A percentile compares a stretch with the other conserved stretches of the same genome.
phyloP scores from a whole-genome alignment of 495 filamentous ascomycete species.

The Hyaloscypha hepaticicola region DNA sequence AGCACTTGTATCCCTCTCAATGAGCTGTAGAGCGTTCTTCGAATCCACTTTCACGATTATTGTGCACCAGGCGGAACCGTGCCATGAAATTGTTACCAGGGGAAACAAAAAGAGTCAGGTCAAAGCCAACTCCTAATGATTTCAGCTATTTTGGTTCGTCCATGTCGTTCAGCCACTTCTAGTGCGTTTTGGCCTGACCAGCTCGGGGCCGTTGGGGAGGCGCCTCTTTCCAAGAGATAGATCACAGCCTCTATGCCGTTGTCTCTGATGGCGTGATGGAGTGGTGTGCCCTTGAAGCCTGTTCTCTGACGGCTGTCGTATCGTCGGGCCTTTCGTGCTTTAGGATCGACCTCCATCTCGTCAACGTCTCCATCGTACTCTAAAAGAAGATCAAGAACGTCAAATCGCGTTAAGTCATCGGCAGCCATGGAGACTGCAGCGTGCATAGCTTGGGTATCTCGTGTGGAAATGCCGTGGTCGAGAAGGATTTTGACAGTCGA shows the following conservation, averaged over 20 bases:
- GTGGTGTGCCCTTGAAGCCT: neutral
- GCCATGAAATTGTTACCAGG: neutral
- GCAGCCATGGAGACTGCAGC: neutral
- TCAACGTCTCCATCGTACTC: neutral
- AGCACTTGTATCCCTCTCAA: constrained; percentile 6
- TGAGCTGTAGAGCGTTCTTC: neutral
- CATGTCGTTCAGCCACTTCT: neutral
- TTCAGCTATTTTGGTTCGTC: neutral
- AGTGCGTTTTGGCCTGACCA: constrained; percentile 2
- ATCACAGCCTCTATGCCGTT: neutral
- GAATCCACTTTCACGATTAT: neutral
- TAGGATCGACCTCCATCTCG: constrained; percentile 5
- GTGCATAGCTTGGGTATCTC: neutral
- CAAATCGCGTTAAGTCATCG: constrained; percentile 1
- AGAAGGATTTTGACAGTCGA: constrained; percentile 3
- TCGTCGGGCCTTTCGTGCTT: neutral
- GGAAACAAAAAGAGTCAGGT: neutral
- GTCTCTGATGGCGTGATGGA: neutral
- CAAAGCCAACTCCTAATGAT: constrained; percentile 5
- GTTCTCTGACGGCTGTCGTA: neutral
- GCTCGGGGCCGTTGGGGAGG: neutral
- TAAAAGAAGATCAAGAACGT: constrained; percentile 4
- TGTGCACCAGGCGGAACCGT: neutral
- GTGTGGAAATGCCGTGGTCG: constrained; percentile 6
- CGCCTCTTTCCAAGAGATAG: neutral